These are phyloP conservation scores for Sindora glabra DNA, from an alignment of 306 rosid species.

Conservation along the genomic window DNA sequence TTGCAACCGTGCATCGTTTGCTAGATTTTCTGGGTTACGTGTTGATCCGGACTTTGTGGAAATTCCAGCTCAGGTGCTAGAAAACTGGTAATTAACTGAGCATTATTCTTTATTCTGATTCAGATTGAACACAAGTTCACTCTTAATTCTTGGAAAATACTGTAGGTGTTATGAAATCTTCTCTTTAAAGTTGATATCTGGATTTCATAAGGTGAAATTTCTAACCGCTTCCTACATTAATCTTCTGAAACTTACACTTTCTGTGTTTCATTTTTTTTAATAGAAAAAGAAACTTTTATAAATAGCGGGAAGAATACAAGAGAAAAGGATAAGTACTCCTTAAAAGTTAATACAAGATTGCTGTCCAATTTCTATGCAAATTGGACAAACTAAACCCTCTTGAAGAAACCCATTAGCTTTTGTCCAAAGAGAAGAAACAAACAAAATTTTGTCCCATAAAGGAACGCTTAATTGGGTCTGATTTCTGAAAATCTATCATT, in stretches of 20 bases:
- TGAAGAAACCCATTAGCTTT: too few relatives aligned
- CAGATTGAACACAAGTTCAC: slow-evolving; percentile 5
- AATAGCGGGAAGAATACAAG: too few relatives aligned
- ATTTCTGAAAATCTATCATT: too few relatives aligned
- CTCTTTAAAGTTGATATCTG: slow-evolving; percentile 83
- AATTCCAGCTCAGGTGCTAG: slow-evolving; percentile 79
- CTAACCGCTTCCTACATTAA: background rate
- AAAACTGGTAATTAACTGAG: slow-evolving; percentile 56
- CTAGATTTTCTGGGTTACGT: slow-evolving; percentile 82
- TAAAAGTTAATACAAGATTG: too few relatives aligned
- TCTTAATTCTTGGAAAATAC: slow-evolving; percentile 11
- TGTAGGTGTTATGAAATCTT: slow-evolving; percentile 78
- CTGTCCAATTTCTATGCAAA: too few relatives aligned
- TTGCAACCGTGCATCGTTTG: slow-evolving; percentile 81
- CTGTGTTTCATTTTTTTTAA: too few relatives aligned
- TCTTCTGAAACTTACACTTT: background rate
- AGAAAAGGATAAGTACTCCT: too few relatives aligned
- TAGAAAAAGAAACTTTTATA: too few relatives aligned
- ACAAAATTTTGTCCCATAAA: too few relatives aligned
- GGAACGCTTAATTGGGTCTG: too few relatives aligned
- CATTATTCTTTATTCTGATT: slow-evolving; percentile 13
- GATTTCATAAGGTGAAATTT: slow-evolving; percentile 72
- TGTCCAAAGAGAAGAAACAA: too few relatives aligned
- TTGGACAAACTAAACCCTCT: too few relatives aligned
- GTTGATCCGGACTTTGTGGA: slow-evolving; percentile 94